phyloP scores from a whole-genome alignment of 176 grass and related monocot genomes.

The Rhynchospora breviuscula region DNA sequence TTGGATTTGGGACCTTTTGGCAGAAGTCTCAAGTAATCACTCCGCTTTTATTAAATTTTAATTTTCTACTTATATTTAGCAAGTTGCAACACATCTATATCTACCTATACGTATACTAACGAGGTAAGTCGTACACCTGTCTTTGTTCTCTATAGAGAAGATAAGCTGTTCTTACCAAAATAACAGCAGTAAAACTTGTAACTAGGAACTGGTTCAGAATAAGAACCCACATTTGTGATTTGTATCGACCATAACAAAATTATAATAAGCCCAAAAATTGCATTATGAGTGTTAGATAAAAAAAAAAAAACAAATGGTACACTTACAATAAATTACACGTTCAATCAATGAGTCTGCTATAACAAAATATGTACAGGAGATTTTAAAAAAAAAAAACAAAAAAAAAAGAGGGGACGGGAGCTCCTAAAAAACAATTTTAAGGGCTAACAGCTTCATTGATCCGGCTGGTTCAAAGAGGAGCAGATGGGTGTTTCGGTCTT shows the following conservation, averaged over 20 bases:
- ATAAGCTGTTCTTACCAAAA: neutral
- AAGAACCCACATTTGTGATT: neutral
- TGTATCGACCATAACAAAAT: neutral
- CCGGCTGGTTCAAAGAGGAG: slow-evolving; percentile 40
- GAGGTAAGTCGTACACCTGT: neutral
- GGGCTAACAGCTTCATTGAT: neutral
- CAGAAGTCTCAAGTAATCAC: too few species aligned
- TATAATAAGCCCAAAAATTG: slow-evolving; percentile 8
- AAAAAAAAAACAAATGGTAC: neutral
- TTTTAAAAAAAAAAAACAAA: neutral
- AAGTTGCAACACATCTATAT: neutral
- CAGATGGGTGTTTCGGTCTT: slow-evolving; percentile 66
- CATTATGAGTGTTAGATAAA: neutral
- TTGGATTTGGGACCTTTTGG: too few species aligned
- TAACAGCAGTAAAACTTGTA: neutral
- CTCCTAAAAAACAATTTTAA: neutral
- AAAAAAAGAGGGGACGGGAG: neutral
- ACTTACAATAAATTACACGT: slow-evolving; percentile 11
- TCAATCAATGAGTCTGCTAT: neutral
- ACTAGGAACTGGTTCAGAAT: neutral
- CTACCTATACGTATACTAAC: neutral
- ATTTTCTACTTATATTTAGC: too few species aligned
- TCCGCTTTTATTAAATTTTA: too few species aligned
- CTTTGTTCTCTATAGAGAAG: neutral
- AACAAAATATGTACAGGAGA: slow-evolving; percentile 16